phyloP scores from a whole-genome alignment of 441 rosid genomes.

The Populus hybrid region DNA sequence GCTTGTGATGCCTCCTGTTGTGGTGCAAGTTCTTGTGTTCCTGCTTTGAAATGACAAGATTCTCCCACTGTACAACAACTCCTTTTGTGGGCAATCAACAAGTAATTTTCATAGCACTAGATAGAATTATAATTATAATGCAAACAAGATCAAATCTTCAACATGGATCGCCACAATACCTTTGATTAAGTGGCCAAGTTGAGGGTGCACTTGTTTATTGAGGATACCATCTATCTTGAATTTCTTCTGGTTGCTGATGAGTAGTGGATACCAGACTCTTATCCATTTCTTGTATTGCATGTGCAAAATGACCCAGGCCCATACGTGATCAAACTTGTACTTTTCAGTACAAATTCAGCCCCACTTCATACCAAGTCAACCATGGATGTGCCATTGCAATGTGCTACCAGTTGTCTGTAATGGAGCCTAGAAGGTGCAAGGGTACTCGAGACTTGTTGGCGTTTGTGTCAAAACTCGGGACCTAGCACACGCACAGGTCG shows the following conservation, averaged over 20 bases:
- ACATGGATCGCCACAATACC: conserved; percentile 10
- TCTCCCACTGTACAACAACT: not conserved
- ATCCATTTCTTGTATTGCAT: conserved; percentile 13
- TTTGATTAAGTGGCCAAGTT: conserved; percentile 21
- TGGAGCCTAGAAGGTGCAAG: not conserved
- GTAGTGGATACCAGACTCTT: not conserved
- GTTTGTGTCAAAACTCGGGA: not conserved
- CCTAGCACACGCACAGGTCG: not conserved
- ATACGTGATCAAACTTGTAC: conserved; percentile 10
- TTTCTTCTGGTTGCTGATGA: not conserved
- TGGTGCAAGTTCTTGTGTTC: not conserved
- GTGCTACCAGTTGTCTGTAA: not conserved
- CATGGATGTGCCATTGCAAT: not conserved
- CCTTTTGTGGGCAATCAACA: not conserved
- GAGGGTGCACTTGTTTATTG: conserved; percentile 21
- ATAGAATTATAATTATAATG: conserved; percentile 9
- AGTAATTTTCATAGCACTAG: not conserved
- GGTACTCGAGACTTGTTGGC: not conserved
- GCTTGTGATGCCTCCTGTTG: conserved; percentile 18
- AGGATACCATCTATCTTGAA: conserved; percentile 1
- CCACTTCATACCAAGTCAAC: conserved; percentile 13
- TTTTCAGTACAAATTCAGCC: conserved; percentile 23
- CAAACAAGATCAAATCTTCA: conserved; percentile 15
- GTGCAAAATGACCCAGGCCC: not conserved
- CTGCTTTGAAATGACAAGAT: not conserved